Percentiles rank a stretch among this genome's conserved stretches.
Conservation (phyloP, 2,329 filamentous ascomycete genomes). For the Ophiostoma fasciatum region DNA sequence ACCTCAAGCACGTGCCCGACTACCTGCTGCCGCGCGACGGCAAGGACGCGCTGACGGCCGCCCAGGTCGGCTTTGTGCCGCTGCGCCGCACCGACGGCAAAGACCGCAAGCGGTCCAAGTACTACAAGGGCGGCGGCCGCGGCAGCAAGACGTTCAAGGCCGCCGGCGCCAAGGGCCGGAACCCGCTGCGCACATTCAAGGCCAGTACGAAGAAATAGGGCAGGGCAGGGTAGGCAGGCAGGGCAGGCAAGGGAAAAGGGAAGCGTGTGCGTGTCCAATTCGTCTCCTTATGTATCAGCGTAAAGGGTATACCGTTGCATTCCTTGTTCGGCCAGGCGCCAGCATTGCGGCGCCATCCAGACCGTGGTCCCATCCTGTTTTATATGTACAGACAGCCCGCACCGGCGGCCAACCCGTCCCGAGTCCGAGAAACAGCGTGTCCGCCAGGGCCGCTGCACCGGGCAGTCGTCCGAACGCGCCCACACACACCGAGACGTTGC, state of each 20-base stretch:
- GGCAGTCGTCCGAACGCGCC: too few species aligned
- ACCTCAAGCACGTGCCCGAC: slow-evolving; percentile 87
- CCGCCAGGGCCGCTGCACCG: too few species aligned
- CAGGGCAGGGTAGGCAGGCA: too few species aligned
- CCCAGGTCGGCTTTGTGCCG: slow-evolving; percentile 64
- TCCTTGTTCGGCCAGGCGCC: too few species aligned
- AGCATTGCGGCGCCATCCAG: too few species aligned
- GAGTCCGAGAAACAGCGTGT: too few species aligned
- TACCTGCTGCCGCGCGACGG: slow-evolving; percentile 74
- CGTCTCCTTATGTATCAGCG: too few species aligned
- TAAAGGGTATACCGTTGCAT: too few species aligned
- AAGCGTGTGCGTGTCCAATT: not conserved
- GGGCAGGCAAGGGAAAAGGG: not conserved
- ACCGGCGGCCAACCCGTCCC: too few species aligned
- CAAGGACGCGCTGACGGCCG: slow-evolving; percentile 49
- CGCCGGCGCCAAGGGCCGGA: slow-evolving; percentile 7
- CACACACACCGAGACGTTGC: too few species aligned
- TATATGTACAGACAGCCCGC: too few species aligned
- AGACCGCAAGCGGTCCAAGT: slow-evolving; percentile 23
- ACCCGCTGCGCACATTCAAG: slow-evolving; percentile 11
- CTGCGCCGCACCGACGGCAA: slow-evolving; percentile 41
- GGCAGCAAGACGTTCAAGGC: slow-evolving; percentile 13
- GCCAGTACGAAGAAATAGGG: slow-evolving; percentile 6
- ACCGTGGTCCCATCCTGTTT: too few species aligned
- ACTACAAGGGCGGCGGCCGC: slow-evolving; percentile 42